Conservation (phyloP, 2,329 filamentous ascomycete genomes). For the Clathrospora elynae region DNA sequence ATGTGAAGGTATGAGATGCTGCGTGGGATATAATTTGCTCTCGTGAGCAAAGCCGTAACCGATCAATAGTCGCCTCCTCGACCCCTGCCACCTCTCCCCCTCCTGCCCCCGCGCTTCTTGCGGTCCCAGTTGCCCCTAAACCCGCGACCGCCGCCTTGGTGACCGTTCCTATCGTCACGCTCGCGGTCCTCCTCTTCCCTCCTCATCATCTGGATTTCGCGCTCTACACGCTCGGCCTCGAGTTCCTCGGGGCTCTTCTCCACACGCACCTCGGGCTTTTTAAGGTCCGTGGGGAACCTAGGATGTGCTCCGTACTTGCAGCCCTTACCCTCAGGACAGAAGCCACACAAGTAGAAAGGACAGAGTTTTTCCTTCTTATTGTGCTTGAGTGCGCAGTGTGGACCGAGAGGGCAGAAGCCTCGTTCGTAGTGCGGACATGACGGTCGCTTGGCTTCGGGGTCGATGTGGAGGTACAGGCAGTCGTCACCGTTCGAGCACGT, state of each 20-base stretch:
- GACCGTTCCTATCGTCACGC: conserved; percentile 43
- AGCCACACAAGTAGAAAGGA: conserved; percentile 85
- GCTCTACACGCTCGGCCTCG: conserved; percentile 60
- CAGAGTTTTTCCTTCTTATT: conserved; percentile 77
- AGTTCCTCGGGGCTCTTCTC: conserved; percentile 76
- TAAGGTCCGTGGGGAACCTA: conserved; percentile 74
- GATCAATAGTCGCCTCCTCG: conserved; percentile 26
- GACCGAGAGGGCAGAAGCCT: conserved; percentile 91
- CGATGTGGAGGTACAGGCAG: conserved; percentile 89
- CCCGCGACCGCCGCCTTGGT: conserved; percentile 36
- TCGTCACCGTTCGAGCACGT: conserved; percentile 98
- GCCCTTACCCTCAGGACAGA: conserved; percentile 81
- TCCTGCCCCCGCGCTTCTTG: conserved; percentile 38
- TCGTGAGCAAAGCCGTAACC: not conserved
- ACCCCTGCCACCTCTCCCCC: conserved; percentile 30
- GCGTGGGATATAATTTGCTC: too few species aligned
- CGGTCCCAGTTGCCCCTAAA: conserved; percentile 44
- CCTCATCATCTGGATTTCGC: conserved; percentile 54
- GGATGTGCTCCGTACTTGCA: conserved; percentile 86
- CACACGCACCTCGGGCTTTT: conserved; percentile 63
- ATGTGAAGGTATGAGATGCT: too few species aligned
- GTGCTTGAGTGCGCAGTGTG: conserved; percentile 85
- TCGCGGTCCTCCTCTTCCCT: conserved; percentile 50
- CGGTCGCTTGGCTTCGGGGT: conserved; percentile 71
- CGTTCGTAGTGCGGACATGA: conserved; percentile 82